Evolutionary conservation across 202 grass and related monocot genomes (phyloP), one percentile per base, ranked within the genome.

Genomic region (Eragrostis tef): DNA sequence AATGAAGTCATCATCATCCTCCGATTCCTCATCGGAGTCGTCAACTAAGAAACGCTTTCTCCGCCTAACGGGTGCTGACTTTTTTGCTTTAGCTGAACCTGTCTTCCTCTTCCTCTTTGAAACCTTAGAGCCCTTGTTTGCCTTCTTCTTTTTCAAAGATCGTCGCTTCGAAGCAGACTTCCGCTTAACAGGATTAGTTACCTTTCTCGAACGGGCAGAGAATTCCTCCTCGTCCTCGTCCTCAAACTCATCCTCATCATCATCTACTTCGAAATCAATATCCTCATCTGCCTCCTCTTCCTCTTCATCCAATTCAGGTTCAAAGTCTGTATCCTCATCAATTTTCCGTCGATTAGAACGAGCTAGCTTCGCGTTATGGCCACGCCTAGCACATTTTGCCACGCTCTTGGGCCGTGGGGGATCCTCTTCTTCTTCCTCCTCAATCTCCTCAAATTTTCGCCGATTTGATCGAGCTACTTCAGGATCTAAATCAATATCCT

Each of bases 171-270:
- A 61, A 10, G 17, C 22, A 0, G 78, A 47, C 17, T 67, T 84
- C 9, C 16, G 67, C 54, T 61, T 83, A 13, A n/a, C 45, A 16
- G 21, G 49, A 46, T 58, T 89, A 63, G 67, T 83, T 9, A 81
- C 74, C 84, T 82, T 94, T 71, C 47, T 86, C 39, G 67, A 19
- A 61, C 39, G 72, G 56, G 58, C 60, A 47, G 12, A 67, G 0
- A 50, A n/a, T 84, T 91, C 89, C 61, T 93, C 94, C 26, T 94
- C 95, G 21, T 89, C 86, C 10, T 91, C 88, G 0, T 90, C 83
- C 57, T 87, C 87, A 4, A 83, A 86, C 74, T 83, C 92, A 41
- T 88, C 78, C 8, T 89, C 81, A 2, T 74, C 83, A 0, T 87
- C 87, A 10, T 58, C 82, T 20, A 84, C 83, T 50, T 97, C 87